These are phyloP conservation scores for Fusarium subglutinans DNA, from an alignment of 2,329 filamentous ascomycete genomes.

Conservation along the genomic window DNA sequence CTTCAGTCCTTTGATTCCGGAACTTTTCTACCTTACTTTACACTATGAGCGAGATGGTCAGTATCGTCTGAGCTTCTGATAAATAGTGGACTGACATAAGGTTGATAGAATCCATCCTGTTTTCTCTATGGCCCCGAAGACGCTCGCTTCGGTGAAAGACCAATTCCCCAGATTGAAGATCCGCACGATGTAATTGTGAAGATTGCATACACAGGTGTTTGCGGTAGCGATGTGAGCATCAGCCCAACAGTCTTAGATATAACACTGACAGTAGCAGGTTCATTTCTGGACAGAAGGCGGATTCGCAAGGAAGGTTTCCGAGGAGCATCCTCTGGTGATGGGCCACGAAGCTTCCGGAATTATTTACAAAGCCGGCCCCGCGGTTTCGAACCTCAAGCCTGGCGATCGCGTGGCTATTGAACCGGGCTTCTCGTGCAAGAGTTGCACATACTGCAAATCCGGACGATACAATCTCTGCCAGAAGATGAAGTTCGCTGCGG, in stretches of 20 bases:
- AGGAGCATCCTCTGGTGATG: conserved; percentile 82
- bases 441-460: conserved; percentile 78
- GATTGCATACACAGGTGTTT: conserved; percentile 41
- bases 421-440: conserved; percentile 85
- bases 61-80: background rate
- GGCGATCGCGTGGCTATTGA: conserved; percentile 93
- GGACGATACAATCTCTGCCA: conserved; percentile 91
- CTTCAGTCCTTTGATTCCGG: background rate
- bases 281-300: conserved; percentile 88
- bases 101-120: conserved; percentile 28
- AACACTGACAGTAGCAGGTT: conserved; percentile 58
- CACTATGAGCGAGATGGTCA: conserved; percentile 6
- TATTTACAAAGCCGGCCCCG: conserved; percentile 73
- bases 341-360: conserved; percentile 76
- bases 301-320: conserved; percentile 80
- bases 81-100: background rate
- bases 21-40: background rate
- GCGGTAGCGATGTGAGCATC: conserved; percentile 40
- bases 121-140: conserved; percentile 36
- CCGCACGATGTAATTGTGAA: conserved; percentile 37
- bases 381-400: conserved; percentile 67
- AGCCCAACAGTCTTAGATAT: background rate
- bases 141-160: conserved; percentile 31
- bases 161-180: conserved; percentile 38
- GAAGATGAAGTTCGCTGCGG: conserved; percentile 89